Evolutionary conservation across 1,284 basidiomycete genomes (phyloP).

Genomic region (Jaminaea rosea): DNA sequence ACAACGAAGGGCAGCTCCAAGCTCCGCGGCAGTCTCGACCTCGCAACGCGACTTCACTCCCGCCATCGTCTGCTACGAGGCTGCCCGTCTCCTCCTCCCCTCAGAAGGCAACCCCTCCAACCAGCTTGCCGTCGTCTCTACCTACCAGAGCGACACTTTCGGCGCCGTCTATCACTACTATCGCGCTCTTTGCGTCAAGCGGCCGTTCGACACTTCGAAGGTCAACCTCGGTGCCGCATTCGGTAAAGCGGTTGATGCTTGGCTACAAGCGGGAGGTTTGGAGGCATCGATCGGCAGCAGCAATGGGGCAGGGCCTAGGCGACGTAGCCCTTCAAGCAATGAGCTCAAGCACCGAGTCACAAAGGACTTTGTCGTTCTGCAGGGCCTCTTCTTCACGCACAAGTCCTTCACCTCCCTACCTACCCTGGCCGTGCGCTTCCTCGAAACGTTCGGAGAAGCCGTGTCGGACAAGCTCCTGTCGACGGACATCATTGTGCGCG

Average conservation of each 20-base stretch:
- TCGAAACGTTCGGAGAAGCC: neutral
- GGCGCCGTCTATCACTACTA: constrained; percentile 76
- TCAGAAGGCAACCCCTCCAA: constrained; percentile 67
- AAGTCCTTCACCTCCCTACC: constrained; percentile 2
- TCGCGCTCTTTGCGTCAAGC: constrained; percentile 74
- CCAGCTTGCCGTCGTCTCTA: constrained; percentile 84
- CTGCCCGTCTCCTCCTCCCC: constrained; percentile 35
- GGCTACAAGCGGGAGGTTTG: constrained; percentile 4
- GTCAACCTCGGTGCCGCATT: constrained; percentile 65
- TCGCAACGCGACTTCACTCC: constrained; percentile 23
- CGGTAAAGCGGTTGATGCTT: constrained; percentile 19
- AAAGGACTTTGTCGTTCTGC: constrained; percentile 25
- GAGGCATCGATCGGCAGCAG: neutral
- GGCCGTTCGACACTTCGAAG: constrained; percentile 76
- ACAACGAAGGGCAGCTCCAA: too few species aligned
- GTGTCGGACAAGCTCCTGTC: constrained; percentile 7
- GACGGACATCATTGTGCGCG: constrained; percentile 33
- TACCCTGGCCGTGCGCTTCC: neutral
- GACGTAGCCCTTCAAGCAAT: neutral
- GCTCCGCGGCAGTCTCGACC: neutral
- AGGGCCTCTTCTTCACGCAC: constrained; percentile 30
- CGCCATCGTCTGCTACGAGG: constrained; percentile 33
- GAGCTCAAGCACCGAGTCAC: neutral
- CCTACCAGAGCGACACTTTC: constrained; percentile 74
- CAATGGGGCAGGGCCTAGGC: neutral